These are phyloP conservation scores for Neoboletus magnificus DNA, from an alignment of 768 basidiomycete species.

Conservation along the genomic window DNA sequence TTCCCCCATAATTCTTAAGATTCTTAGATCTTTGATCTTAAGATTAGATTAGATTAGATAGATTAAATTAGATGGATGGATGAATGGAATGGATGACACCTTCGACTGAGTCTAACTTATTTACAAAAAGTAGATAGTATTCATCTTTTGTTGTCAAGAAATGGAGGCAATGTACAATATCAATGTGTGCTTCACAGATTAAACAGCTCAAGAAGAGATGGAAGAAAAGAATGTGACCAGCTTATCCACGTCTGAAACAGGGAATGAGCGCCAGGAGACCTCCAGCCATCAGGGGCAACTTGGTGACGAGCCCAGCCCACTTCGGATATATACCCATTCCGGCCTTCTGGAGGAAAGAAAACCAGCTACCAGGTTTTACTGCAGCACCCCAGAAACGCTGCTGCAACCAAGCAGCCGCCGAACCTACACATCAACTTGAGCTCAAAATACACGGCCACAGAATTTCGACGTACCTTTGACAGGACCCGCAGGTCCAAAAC, in stretches of 20 bases:
- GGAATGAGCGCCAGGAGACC: background rate
- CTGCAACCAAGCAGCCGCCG: slow-evolving; percentile 12
- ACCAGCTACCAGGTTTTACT: slow-evolving; percentile 7
- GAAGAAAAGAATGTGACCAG: background rate
- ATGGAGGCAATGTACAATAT: background rate
- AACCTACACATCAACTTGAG: slow-evolving; percentile 2
- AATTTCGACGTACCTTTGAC: slow-evolving; percentile 5
- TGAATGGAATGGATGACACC: no score
- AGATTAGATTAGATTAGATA: no score
- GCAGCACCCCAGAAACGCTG: background rate
- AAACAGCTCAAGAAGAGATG: background rate
- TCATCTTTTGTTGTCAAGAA: background rate
- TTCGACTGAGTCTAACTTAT: no score
- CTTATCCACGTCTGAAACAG: background rate
- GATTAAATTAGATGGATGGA: no score
- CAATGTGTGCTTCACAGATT: background rate
- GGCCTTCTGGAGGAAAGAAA: slow-evolving; percentile 13
- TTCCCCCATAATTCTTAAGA: no score
- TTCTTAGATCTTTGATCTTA: no score
- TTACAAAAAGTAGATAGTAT: no score
- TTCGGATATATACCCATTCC: slow-evolving; percentile 10
- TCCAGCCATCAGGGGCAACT: background rate
- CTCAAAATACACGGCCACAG: background rate
- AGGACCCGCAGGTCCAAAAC: slow-evolving; percentile 16
- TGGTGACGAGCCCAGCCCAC: slow-evolving; percentile 1